Base-by-base conservation (phyloP, 2,329 filamentous ascomycete genomes). In the Stachybotrys chartarum region DNA sequence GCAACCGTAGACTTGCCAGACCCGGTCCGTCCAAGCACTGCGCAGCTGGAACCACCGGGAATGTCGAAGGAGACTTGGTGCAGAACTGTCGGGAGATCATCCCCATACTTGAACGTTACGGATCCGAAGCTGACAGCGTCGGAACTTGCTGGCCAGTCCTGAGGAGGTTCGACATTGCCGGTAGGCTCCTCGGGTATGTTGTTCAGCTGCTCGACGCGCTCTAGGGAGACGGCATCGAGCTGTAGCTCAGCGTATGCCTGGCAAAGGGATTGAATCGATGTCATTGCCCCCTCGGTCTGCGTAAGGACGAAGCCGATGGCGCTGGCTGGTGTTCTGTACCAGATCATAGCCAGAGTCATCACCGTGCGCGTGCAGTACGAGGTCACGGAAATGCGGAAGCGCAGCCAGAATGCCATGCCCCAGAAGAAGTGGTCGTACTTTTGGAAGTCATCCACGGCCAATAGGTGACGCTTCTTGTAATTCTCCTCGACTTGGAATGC, bases 371-470 rank as follows among this genome's bases (percentile, higher is more conserved):
- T 90, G 4, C 82, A 67, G 0, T 87, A 88, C 0, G 90, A 90
- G 6, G 68, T 64, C 47, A 68, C 60, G 53, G 68, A 64, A 55
- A 94, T 93, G 12, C 91, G 84, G 64, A 88, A 91, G 67, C 86
- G 85, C 3, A 96, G 78, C 91, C 91, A 96, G 7, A 85, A 84
- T 61, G 95, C 90, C 48, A 95, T 78, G 56, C 86, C 89, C 88
- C 91, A 96, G 73, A 95, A 96, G 72, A 96, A 96, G 68, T 97
- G 92, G 64, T 97, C 92, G 81, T 96, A 94, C 67, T 91, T 91
- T 68, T 96, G 92, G 66, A 96, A 96, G 17, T 85, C 85, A 65
- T 96, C 91, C 0, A 91, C 91, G 0, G 91, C 91, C 2, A 80
- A 75, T 39, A 97, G 86, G 53, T 95, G 90, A 52, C 86, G 82